phyloP scores from a whole-genome alignment of 441 rosid genomes.

The Gossypium aridum region DNA sequence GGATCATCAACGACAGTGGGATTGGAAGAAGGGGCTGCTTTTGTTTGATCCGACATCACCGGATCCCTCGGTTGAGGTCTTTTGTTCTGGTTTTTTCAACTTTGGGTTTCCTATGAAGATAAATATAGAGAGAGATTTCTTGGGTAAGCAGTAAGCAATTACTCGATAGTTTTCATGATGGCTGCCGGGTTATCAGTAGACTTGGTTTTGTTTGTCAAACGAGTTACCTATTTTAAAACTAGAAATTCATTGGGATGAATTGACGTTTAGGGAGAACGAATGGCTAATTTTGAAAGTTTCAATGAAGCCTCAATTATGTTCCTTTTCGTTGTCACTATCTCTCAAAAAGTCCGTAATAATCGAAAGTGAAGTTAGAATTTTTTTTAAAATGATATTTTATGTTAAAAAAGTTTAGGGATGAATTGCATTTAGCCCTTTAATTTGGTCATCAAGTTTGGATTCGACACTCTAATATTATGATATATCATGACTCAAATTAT shows the following conservation, averaged over 20 bases:
- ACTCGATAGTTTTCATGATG: not conserved
- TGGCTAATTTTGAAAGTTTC: not conserved
- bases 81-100: not conserved
- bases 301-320: not conserved
- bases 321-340: not conserved
- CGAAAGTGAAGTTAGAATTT: too few relatives aligned
- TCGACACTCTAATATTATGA: too few relatives aligned
- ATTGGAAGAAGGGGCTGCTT: not conserved
- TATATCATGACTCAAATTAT: too few relatives aligned
- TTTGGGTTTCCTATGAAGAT: not conserved
- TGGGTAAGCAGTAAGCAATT: not conserved
- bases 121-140: not conserved
- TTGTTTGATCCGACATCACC: conserved; percentile 3
- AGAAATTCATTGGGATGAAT: not conserved
- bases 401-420: too few relatives aligned
- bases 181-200: not conserved
- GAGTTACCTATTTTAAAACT: not conserved
- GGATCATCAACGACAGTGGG: conserved; percentile 27
- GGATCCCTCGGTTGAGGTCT: not conserved
- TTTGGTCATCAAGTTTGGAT: too few relatives aligned
- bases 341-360: too few relatives aligned
- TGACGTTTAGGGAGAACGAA: not conserved
- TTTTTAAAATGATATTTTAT: too few relatives aligned
- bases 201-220: not conserved
- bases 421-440: too few relatives aligned